Base-by-base conservation (phyloP, 192 early-diverging fungal species). In the Rhizophlyctis rosea region DNA sequence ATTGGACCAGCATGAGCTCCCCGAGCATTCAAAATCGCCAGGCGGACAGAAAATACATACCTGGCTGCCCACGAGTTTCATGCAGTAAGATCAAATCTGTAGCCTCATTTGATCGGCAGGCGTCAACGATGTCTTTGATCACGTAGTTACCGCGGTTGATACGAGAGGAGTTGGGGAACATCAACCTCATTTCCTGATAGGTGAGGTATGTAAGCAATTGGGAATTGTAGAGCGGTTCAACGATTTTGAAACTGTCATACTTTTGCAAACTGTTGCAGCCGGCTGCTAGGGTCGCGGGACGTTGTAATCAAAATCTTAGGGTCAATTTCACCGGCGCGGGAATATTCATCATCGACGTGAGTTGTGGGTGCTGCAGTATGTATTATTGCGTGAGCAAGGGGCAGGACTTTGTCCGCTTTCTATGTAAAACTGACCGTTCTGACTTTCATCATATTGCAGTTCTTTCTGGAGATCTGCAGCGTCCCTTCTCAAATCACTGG, bases 91-190 rank as follows among this genome's bases (percentile, higher is more conserved):
- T 86, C 56, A 99, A 71, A 67, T 99, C 96, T 13, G 95, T 95
- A 24, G 95, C 92, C 47, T 96, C 92, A 72, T 94, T 96, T 47
- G 85, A 75, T 73, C 87, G 80, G 76, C 96, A 99, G 3, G 95
- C 94, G 64, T 97, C 93, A 18, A 95, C 93, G 59, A 99, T 87
- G 54, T 99, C 94, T 67, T 93, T 88, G 67, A 96, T 86, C 27
- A 98, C 91, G 70, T 96, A 93, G 72, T 87, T 88, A 70, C 96
- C 96, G 68, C 96, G 88, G 79, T 99, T 99, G 71, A 99, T 94
- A 66, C 93, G 84, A 73, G 97, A 95, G 49, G 95, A 91, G 74
- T 95, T 95, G 49, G 96, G 96, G 57, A 99, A 89, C 14, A 95
- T 79, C 36, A 96, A 83, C 14, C 92, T 85, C 87, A 99, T 91